Evolutionary conservation across 176 grass and related monocot species (phyloP), one percentile per base, ranked within the genome.

Genomic region (Eragrostis curvula): DNA sequence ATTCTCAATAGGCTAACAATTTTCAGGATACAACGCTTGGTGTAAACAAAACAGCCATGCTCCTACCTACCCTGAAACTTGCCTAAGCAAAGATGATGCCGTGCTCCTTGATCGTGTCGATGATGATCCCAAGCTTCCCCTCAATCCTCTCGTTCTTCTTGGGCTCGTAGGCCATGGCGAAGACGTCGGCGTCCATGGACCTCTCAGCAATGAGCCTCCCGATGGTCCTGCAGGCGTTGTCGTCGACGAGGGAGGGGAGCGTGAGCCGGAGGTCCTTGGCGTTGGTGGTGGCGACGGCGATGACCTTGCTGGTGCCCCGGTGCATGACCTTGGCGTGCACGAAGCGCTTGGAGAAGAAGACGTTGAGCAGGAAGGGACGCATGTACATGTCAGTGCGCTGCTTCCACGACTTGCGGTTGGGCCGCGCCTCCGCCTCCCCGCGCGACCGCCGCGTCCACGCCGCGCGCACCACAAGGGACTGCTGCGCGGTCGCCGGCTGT

Each of bases 331-430:
- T 97, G 27, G 95, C 92, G 82, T 94, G 92, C 68, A 97, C 77
- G 77, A 89, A 94, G 66, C 90, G 88, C 83, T 97, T 97, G 64
- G 94, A 97, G 95, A 92, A 94, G 85, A 97, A 94, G 30, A 97
- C 81, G 72, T 94, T 90, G 45, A 94, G 95, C 80, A 94, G 80
- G 83, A 97, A 97, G 9, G 95, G 95, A 40, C 88, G 85, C 89
- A 94, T 90, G 81, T 92, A 97, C 95, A 94, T 97, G 83, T 97
- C 92, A 39, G 95, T 97, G 42, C 88, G 87, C 89, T 97, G 92
- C 80, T 94, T 97, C 92, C 95, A 97, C 86, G 95, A 97, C 87
- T 94, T 97, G 73, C 83, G 78, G 62, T 91, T 97, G 9, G 92
- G 90, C 70, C 77, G 89, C 82, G 89, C 72, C 49, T 89, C 79